Conservation (phyloP, 2,329 filamentous ascomycete genomes). For the Phaeophleospora eucalypticola region DNA sequence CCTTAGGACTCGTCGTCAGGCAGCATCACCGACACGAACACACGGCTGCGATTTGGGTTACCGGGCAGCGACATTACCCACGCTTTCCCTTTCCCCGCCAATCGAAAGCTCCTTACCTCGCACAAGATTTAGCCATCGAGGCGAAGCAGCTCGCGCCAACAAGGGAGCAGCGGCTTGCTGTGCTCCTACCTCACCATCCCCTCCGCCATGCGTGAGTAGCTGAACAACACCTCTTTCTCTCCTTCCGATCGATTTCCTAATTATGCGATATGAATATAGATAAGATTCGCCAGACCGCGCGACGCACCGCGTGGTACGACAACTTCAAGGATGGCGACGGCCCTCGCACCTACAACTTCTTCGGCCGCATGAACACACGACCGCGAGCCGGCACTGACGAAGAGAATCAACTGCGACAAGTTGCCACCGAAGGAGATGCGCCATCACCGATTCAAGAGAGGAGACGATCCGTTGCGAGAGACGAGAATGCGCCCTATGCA, state of each 20-base stretch:
- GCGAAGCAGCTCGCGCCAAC: too few species aligned
- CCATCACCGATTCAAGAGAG: conserved; percentile 16
- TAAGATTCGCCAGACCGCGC: conserved; percentile 29
- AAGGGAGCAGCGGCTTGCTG: too few species aligned
- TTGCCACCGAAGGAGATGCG: conserved; percentile 18
- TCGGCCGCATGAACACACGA: conserved; percentile 21
- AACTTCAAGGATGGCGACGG: conserved; percentile 17
- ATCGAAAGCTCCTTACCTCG: too few species aligned
- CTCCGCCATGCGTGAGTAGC: background rate
- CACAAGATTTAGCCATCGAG: too few species aligned
- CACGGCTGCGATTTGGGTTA: too few species aligned
- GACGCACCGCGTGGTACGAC: conserved; percentile 28
- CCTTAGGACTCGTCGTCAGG: too few species aligned
- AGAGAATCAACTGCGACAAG: conserved; percentile 17
- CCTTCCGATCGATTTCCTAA: background rate
- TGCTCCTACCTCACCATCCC: background rate
- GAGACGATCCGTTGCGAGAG: conserved; percentile 4
- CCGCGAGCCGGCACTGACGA: conserved; percentile 17
- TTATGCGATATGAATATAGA: conserved; percentile 16
- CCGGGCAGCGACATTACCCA: too few species aligned
- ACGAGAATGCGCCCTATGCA: conserved; percentile 9
- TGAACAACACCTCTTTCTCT: background rate
- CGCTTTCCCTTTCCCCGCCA: too few species aligned
- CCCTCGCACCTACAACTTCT: conserved; percentile 25
- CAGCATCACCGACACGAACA: too few species aligned